Conservation (phyloP, 2,329 filamentous ascomycete species). For the Cercospora canescens region DNA sequence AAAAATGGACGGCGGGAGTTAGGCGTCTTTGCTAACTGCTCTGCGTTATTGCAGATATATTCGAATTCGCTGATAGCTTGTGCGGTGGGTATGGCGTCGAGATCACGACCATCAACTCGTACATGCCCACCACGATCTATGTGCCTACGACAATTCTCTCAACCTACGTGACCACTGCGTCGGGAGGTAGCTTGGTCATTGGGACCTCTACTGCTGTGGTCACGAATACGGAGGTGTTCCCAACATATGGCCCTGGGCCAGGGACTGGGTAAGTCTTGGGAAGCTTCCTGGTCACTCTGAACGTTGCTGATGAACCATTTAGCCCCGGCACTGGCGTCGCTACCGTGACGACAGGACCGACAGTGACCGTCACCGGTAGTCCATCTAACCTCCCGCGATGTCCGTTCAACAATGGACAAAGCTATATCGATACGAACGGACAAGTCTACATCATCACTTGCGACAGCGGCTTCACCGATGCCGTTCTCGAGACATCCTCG, state of each 20-base stretch:
- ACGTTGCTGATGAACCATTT: background rate
- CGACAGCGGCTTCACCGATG: constrained; percentile 24
- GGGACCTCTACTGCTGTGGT: background rate
- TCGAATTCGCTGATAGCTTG: background rate
- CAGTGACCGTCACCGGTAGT: constrained; percentile 3
- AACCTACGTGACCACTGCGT: background rate
- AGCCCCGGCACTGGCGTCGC: background rate
- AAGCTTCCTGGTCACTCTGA: background rate
- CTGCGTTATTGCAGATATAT: background rate
- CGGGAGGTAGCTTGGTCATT: background rate
- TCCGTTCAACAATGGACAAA: constrained; percentile 26
- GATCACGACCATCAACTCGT: background rate
- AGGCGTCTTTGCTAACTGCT: too few relatives aligned
- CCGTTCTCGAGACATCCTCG: constrained; percentile 25
- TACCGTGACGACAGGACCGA: background rate
- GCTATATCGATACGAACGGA: constrained; percentile 30
- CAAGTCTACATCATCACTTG: constrained; percentile 32
- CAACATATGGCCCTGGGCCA: background rate
- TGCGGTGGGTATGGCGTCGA: constrained; percentile 6
- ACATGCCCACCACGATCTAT: background rate
- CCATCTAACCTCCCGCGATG: constrained; percentile 28
- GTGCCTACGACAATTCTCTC: background rate
- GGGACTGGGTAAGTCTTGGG: background rate
- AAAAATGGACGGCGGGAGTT: too few relatives aligned
- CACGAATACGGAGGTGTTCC: background rate